Conservation (phyloP, 2,329 filamentous ascomycete species). For the Claviceps citrina region DNA sequence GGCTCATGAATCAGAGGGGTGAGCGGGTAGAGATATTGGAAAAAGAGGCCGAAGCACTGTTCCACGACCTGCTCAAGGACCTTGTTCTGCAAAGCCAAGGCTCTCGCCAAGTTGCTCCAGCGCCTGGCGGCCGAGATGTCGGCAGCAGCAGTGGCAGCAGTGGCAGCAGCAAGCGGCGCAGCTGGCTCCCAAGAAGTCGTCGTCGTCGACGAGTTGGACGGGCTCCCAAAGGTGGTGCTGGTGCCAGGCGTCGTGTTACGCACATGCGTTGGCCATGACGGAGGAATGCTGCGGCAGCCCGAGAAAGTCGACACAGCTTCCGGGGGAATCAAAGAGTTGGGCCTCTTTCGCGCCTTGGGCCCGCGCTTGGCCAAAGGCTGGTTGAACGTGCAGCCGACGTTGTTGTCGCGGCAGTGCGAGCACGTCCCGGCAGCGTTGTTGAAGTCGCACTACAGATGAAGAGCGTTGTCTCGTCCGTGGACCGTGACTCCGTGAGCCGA, state of each 20-base stretch:
- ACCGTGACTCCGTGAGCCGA: not conserved
- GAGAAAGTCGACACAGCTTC: conserved; percentile 6
- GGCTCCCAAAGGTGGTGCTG: conserved; percentile 7
- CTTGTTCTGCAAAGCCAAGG: conserved; percentile 12
- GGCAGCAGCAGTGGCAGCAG: conserved; percentile 1
- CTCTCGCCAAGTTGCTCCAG: conserved; percentile 15
- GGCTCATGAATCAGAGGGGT: conserved; percentile 27
- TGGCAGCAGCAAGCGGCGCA: not conserved
- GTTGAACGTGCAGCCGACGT: conserved; percentile 21
- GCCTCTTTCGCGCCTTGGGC: conserved; percentile 19
- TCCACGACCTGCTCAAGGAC: conserved; percentile 15
- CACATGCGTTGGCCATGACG: not conserved
- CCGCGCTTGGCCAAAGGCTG: conserved; percentile 23
- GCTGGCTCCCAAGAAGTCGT: conserved; percentile 10
- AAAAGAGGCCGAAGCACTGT: conserved; percentile 25
- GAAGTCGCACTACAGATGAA: conserved; percentile 17
- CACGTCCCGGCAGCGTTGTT: conserved; percentile 12
- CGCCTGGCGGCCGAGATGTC: conserved; percentile 13
- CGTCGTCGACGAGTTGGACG: conserved; percentile 9
- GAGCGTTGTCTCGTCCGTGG: not conserved
- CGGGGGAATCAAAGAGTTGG: conserved; percentile 8
- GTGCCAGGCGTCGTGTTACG: not conserved
- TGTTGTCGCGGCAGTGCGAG: conserved; percentile 19
- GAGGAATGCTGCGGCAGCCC: conserved; percentile 3
- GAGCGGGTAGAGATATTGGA: conserved; percentile 27